Evolutionary conservation across 1,139 yeast genomes (phyloP).

Genomic region (Saccharomyces hybrid): DNA sequence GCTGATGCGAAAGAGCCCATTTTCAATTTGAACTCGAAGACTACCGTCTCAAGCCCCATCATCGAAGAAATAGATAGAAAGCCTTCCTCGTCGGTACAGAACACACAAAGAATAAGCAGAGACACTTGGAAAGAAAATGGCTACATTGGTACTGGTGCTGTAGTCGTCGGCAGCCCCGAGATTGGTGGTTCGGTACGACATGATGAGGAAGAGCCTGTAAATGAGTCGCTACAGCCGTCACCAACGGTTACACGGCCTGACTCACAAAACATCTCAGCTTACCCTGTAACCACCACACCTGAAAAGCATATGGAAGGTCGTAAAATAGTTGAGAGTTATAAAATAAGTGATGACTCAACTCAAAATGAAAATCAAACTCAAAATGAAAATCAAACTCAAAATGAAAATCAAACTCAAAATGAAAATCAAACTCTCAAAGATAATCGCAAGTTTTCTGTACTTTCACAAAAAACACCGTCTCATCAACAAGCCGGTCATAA

Average conservation of each 20-base stretch:
- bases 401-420: too few species aligned
- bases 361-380: too few species aligned
- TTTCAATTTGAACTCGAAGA: neutral
- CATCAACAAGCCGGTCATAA: neutral
- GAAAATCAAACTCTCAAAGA: neutral
- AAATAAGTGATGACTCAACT: too few species aligned
- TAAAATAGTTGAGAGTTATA: too few species aligned
- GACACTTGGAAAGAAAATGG: neutral
- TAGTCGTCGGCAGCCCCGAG: neutral
- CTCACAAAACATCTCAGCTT: too few species aligned
- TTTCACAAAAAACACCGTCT: neutral
- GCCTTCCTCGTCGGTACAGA: neutral
- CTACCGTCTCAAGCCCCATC: neutral
- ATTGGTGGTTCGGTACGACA: neutral
- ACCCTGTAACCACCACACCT: too few species aligned
- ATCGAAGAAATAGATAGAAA: neutral
- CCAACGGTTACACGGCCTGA: too few species aligned
- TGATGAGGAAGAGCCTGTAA: neutral
- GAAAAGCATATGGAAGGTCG: too few species aligned
- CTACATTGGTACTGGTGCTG: neutral
- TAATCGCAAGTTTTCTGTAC: neutral
- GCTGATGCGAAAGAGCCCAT: neutral
- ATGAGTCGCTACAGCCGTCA: neutral
- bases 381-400: neutral
- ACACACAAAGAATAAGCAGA: neutral